Evolutionary conservation across 192 early-diverging fungal genomes (phyloP).

Genomic region (Mycoemilia scoparia): DNA sequence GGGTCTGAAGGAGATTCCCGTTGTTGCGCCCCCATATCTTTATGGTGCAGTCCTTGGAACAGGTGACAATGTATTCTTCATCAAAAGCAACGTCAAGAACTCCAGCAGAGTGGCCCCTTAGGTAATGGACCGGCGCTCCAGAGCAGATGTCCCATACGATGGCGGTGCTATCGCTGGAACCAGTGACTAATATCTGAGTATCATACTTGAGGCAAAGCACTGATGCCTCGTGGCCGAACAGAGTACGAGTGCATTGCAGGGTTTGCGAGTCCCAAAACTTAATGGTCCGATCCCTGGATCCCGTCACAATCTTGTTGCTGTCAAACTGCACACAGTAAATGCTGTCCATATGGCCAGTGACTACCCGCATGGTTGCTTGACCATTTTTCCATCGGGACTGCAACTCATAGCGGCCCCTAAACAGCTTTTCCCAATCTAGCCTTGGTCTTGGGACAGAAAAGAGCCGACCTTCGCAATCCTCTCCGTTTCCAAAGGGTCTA

Average conservation of each 20-base stretch:
- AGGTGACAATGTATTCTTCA: slow-evolving; percentile 49
- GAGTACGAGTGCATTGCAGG: slow-evolving; percentile 31
- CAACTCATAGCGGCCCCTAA: slow-evolving; percentile 40
- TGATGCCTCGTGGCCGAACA: slow-evolving; percentile 46
- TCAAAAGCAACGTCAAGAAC: slow-evolving; percentile 82
- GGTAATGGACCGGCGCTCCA: slow-evolving; percentile 17
- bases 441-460: slow-evolving; percentile 1
- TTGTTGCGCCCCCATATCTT: slow-evolving; percentile 64
- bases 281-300: slow-evolving; percentile 56
- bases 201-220: slow-evolving; percentile 75
- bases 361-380: slow-evolving; percentile 25
- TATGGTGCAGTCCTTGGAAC: slow-evolving; percentile 85
- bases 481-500: neutral
- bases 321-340: slow-evolving; percentile 87
- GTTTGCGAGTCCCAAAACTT: slow-evolving; percentile 67
- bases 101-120: slow-evolving; percentile 59
- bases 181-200: slow-evolving; percentile 49
- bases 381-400: slow-evolving; percentile 30
- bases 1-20: slow-evolving; percentile 37
- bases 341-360: slow-evolving; percentile 65
- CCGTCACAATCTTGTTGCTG: slow-evolving; percentile 49
- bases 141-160: slow-evolving; percentile 65
- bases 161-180: slow-evolving; percentile 71
- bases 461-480: neutral
- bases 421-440: slow-evolving; percentile 56